These are phyloP conservation scores for Tuctoria greenei DNA, from an alignment of 176 grass and related monocot species.

Conservation along the genomic window DNA sequence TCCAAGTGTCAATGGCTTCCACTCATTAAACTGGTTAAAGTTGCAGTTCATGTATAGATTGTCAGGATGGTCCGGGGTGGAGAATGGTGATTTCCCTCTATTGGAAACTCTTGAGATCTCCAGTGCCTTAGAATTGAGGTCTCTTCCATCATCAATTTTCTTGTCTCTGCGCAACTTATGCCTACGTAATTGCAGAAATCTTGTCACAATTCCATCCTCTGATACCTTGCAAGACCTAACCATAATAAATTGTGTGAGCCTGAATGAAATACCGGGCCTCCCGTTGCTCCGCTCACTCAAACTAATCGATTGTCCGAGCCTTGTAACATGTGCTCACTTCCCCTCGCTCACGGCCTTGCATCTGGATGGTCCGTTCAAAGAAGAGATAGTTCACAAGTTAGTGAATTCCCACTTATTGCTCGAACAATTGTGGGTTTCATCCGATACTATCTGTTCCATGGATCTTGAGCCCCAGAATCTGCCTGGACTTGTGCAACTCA, in stretches of 20 bases:
- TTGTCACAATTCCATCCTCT: background rate
- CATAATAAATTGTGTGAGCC: background rate
- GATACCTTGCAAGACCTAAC: background rate
- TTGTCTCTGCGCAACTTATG: background rate
- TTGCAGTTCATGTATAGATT: background rate
- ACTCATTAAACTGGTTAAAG: background rate
- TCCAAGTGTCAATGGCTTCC: constrained; percentile 16
- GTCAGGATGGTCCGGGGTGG: background rate
- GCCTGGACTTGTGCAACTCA: background rate
- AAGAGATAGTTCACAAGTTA: background rate
- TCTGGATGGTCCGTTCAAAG: background rate
- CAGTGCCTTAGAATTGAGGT: constrained; percentile 15
- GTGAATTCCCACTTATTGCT: background rate
- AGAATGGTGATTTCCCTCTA: constrained; percentile 1
- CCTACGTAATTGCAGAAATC: background rate
- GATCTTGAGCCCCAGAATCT: background rate
- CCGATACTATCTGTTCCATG: background rate
- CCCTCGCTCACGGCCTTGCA: background rate
- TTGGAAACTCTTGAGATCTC: background rate
- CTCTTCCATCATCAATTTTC: constrained; percentile 2
- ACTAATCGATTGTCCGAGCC: background rate
- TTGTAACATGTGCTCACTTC: background rate
- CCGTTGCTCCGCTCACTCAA: background rate
- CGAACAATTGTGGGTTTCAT: background rate
- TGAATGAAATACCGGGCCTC: background rate